Percentiles rank a stretch among this genome's conserved stretches.
phyloP scores from a whole-genome alignment of 305 asterid genomes.

The Fraxinus albicans region DNA sequence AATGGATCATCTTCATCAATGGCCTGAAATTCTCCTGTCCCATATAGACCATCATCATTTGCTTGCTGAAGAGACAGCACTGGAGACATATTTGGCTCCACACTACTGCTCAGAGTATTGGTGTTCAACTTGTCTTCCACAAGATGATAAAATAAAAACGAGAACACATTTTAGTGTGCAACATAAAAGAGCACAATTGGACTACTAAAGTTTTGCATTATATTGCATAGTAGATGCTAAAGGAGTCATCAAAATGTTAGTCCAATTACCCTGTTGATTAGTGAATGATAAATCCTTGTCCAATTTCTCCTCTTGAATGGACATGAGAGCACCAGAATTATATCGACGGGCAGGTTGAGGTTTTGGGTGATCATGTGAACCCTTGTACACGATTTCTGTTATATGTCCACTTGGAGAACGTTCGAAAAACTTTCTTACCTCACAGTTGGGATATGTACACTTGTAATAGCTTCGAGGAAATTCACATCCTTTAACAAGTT shows the following conservation, averaged over 20 bases:
- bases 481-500: constrained; percentile 97
- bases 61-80: constrained; percentile 64
- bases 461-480: constrained; percentile 96
- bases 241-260: constrained; percentile 13
- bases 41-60: constrained; percentile 60
- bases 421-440: constrained; percentile 91
- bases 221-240: not conserved
- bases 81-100: constrained; percentile 61
- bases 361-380: constrained; percentile 94
- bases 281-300: constrained; percentile 49
- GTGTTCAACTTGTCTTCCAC: constrained; percentile 52
- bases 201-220: constrained; percentile 14
- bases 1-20: constrained; percentile 72
- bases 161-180: constrained; percentile 19
- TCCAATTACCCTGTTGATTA: constrained; percentile 69
- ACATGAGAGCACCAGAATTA: constrained; percentile 67
- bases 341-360: constrained; percentile 87
- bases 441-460: constrained; percentile 92
- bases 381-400: constrained; percentile 90
- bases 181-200: constrained; percentile 17
- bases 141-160: constrained; percentile 18
- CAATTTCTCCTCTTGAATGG: constrained; percentile 72
- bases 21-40: constrained; percentile 49
- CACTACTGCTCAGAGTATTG: constrained; percentile 30
- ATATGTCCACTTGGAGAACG: constrained; percentile 93